Conservation (phyloP, 805 yeast species). For the Ogataea degrootiae region DNA sequence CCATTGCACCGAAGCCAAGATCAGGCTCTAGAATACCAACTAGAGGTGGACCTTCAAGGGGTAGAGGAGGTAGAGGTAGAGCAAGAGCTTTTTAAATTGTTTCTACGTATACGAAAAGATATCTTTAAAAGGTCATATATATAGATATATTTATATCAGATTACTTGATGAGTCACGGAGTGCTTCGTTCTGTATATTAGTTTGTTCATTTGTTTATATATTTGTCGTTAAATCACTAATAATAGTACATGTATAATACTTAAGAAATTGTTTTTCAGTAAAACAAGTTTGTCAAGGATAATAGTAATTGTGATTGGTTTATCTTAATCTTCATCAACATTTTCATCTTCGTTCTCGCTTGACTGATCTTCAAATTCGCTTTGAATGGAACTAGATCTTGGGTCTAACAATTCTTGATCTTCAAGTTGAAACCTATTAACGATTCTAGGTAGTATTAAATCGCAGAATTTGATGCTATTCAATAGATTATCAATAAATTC, state of each 20-base stretch:
- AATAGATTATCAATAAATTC: constrained; percentile 65
- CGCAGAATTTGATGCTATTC: constrained; percentile 57
- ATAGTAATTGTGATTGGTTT: no score
- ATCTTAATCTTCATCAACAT: no score
- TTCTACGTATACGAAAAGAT: no score
- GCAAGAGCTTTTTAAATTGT: constrained; percentile 26
- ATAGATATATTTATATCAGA: no score
- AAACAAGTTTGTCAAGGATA: no score
- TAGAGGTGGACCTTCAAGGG: constrained; percentile 21
- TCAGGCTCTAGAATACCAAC: constrained; percentile 7
- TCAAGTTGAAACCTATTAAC: constrained; percentile 36
- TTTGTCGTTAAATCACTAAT: no score
- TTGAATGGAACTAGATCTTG: constrained; percentile 34
- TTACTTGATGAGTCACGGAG: no score
- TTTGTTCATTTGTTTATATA: no score
- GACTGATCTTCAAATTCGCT: constrained; percentile 29
- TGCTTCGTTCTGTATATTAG: no score
- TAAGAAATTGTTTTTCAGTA: no score
- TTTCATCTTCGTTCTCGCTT: constrained; percentile 15
- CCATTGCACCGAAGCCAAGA: constrained; percentile 34
- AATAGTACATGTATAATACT: no score
- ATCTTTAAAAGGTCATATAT: no score
- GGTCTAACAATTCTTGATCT: constrained; percentile 36
- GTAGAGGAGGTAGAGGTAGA: constrained; percentile 26
- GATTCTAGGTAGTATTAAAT: constrained; percentile 67